Conservation (phyloP, 2,329 filamentous ascomycete genomes). For the Monilinia aucupariae region DNA sequence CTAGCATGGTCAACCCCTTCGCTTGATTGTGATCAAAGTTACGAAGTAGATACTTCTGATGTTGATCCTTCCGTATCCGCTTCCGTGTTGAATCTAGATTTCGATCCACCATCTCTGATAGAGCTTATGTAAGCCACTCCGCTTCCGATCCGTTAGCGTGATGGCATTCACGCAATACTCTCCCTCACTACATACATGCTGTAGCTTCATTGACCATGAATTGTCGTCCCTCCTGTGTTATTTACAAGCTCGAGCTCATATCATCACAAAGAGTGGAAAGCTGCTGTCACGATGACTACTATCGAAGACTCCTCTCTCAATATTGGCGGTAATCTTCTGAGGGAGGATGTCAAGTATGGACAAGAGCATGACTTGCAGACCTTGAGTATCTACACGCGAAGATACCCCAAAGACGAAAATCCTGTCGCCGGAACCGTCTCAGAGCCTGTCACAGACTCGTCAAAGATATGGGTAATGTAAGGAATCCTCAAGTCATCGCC, state of each 20-base stretch:
- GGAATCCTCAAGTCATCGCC: not conserved
- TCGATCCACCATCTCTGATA: not conserved
- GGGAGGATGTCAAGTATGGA: constrained; percentile 9
- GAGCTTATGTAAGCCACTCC: constrained; percentile 6
- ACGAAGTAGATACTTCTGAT: constrained; percentile 2
- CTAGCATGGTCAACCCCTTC: not conserved
- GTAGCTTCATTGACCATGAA: not conserved
- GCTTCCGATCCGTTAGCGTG: constrained; percentile 7
- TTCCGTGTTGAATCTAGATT: constrained; percentile 8
- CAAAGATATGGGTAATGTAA: constrained; percentile 16
- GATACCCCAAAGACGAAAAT: not conserved
- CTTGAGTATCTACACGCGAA: constrained; percentile 2
- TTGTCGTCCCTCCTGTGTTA: not conserved
- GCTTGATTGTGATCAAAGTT: constrained; percentile 5
- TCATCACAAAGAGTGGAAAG: not conserved
- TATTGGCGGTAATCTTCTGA: not conserved
- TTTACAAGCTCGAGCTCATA: not conserved
- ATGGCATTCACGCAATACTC: not conserved
- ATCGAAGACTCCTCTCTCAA: not conserved
- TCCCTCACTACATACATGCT: not conserved
- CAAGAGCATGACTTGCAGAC: constrained; percentile 15
- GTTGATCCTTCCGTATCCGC: constrained; percentile 5
- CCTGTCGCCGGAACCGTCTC: not conserved
- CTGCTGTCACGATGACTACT: not conserved
- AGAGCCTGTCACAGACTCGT: not conserved